Conservation (phyloP, 371 early-diverging fungal species). For the Vairimorpha necatrix region DNA sequence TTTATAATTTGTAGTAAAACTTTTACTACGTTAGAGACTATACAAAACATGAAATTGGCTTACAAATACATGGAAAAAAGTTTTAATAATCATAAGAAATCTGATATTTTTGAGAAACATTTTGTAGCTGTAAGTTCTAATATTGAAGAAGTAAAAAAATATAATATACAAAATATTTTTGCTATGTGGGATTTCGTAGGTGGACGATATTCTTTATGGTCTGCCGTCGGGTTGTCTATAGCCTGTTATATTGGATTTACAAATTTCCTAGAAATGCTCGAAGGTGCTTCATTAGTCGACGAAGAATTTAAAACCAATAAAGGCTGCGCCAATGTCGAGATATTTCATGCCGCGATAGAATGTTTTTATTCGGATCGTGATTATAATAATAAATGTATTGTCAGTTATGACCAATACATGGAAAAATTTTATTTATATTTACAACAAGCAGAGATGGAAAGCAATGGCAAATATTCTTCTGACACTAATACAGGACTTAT, state of each 20-base stretch:
- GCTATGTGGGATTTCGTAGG: slow-evolving; percentile 99
- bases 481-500: slow-evolving; percentile 85
- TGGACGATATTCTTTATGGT: slow-evolving; percentile 97
- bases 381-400: slow-evolving; percentile 83
- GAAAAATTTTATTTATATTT: slow-evolving; percentile 89
- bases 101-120: slow-evolving; percentile 70
- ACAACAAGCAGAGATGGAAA: slow-evolving; percentile 97
- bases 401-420: slow-evolving; percentile 95
- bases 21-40: slow-evolving; percentile 95
- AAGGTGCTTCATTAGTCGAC: slow-evolving; percentile 91
- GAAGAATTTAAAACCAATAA: slow-evolving; percentile 79
- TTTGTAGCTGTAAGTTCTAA: slow-evolving; percentile 96
- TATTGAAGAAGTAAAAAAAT: slow-evolving; percentile 73
- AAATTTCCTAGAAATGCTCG: slow-evolving; percentile 80
- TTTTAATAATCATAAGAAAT: slow-evolving; percentile 50
- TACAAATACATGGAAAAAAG: slow-evolving; percentile 51
- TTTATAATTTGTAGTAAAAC: slow-evolving; percentile 96
- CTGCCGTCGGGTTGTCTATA: slow-evolving; percentile 91
- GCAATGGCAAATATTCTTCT: slow-evolving; percentile 89
- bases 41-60: slow-evolving; percentile 87
- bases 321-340: slow-evolving; percentile 80
- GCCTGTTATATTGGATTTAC: slow-evolving; percentile 85
- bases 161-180: slow-evolving; percentile 94
- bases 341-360: slow-evolving; percentile 81
- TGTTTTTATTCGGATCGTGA: slow-evolving; percentile 77